A percentile compares a stretch with the other conserved stretches of the same genome.
phyloP scores from a whole-genome alignment of 441 rosid species.

The Eruca vesicaria region DNA sequence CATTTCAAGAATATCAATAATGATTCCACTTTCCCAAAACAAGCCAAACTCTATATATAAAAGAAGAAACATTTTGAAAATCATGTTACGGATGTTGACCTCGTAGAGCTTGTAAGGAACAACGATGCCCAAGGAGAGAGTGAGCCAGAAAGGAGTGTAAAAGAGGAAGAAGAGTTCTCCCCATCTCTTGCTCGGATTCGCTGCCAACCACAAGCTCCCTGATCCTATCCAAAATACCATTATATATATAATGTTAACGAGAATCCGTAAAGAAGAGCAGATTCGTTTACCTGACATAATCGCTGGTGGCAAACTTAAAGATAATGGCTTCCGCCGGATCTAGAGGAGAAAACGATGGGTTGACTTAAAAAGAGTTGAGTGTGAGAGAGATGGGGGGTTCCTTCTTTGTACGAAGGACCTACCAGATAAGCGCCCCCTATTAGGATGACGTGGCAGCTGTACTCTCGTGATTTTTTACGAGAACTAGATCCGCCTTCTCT shows the following conservation, averaged over 20 bases:
- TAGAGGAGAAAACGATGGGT: neutral
- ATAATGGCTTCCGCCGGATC: neutral
- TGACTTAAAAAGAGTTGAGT: neutral
- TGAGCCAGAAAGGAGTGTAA: slow-evolving; percentile 98
- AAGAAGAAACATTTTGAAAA: no score
- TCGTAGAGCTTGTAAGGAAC: slow-evolving; percentile 93
- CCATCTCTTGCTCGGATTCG: slow-evolving; percentile 92
- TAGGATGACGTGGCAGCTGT: neutral
- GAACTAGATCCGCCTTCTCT: slow-evolving; percentile 2
- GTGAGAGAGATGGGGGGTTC: neutral
- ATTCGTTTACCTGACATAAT: neutral
- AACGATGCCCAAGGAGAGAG: slow-evolving; percentile 82
- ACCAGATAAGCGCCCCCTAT: neutral
- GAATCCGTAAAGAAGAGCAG: neutral
- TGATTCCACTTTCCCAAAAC: neutral
- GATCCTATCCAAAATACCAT: slow-evolving; percentile 10
- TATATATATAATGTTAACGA: neutral
- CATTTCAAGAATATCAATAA: neutral
- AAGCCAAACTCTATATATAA: neutral
- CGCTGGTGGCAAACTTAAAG: neutral
- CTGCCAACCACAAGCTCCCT: slow-evolving; percentile 71
- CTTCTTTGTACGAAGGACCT: neutral
- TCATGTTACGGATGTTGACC: no score
- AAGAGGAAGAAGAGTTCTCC: slow-evolving; percentile 88
- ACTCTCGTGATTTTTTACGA: neutral